Evolutionary conservation across 805 yeast species (phyloP).

Genomic region (Myxozyma vanderwaltii): DNA sequence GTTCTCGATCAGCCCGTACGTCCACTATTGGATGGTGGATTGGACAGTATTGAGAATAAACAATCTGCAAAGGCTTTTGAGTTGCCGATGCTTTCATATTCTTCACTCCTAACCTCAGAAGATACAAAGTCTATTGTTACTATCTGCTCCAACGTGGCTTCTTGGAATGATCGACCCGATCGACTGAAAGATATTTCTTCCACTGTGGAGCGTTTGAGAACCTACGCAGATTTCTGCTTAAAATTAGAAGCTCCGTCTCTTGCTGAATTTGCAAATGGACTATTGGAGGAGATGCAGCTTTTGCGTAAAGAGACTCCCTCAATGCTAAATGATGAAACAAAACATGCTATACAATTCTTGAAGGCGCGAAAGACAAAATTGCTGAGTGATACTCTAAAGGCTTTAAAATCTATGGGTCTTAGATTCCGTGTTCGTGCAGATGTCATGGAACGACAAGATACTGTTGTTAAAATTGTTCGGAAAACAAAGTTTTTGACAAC

Average conservation of each 20-base stretch:
- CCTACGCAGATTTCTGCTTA: conserved; percentile 46
- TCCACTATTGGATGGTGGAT: conserved; percentile 19
- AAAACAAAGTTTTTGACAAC: conserved; percentile 51
- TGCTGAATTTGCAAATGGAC: conserved; percentile 55
- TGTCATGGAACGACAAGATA: conserved; percentile 60
- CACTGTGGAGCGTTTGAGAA: conserved; percentile 59
- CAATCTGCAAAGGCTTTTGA: neutral
- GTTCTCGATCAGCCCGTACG: conserved; percentile 38
- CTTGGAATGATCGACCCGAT: conserved; percentile 50
- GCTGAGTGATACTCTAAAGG: conserved; percentile 74
- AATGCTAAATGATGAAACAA: conserved; percentile 67
- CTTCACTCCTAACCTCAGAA: neutral
- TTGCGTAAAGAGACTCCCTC: conserved; percentile 79
- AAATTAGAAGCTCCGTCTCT: conserved; percentile 52
- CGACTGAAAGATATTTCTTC: conserved; percentile 55
- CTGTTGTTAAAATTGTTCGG: conserved; percentile 65
- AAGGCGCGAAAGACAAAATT: conserved; percentile 79
- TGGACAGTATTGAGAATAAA: neutral
- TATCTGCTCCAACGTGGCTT: neutral
- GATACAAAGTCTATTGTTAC: neutral
- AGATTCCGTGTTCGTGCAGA: conserved; percentile 66
- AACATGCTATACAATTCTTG: conserved; percentile 67
- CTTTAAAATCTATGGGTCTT: conserved; percentile 75
- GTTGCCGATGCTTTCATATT: neutral
- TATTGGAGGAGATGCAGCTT: conserved; percentile 59